These are phyloP conservation scores for Cunninghamia lanceolata DNA, from an alignment of 75 land plant genomes.

Conservation along the genomic window DNA sequence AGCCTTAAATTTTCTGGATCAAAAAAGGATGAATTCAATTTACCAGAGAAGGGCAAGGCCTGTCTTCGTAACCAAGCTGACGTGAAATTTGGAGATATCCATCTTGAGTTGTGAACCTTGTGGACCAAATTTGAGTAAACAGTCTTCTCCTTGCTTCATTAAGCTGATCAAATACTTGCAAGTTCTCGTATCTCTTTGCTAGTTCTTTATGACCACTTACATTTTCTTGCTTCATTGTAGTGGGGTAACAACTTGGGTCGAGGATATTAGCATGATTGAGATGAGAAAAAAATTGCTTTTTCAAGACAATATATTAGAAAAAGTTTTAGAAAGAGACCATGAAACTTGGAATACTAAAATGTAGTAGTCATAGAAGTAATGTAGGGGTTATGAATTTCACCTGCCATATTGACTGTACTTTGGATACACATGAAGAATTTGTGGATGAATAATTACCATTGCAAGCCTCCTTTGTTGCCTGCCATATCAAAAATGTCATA, in stretches of 20 bases:
- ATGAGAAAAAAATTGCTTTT: conserved; percentile 1
- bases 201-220: neutral
- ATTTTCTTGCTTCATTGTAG: neutral
- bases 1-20: neutral
- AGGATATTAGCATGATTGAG: neutral
- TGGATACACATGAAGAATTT: conserved; percentile 9
- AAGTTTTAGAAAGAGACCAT: neutral
- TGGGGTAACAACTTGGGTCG: neutral
- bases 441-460: conserved; percentile 28
- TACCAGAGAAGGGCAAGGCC: conserved; percentile 5
- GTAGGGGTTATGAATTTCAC: neutral
- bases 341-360: neutral
- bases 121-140: conserved; percentile 36
- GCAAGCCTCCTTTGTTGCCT: conserved; percentile 26
- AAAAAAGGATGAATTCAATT: neutral
- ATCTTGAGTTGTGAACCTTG: conserved; percentile 12
- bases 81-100: conserved; percentile 25
- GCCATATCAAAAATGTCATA: neutral
- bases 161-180: conserved; percentile 26
- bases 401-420: neutral
- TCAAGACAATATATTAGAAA: neutral
- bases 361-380: neutral
- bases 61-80: conserved; percentile 15
- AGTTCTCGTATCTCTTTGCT: conserved; percentile 27
- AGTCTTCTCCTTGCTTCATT: conserved; percentile 24